Evolutionary conservation across 345 rosid genomes (phyloP), one percentile per base, ranked within the genome.

Genomic region (Orychophragmus violaceus): DNA sequence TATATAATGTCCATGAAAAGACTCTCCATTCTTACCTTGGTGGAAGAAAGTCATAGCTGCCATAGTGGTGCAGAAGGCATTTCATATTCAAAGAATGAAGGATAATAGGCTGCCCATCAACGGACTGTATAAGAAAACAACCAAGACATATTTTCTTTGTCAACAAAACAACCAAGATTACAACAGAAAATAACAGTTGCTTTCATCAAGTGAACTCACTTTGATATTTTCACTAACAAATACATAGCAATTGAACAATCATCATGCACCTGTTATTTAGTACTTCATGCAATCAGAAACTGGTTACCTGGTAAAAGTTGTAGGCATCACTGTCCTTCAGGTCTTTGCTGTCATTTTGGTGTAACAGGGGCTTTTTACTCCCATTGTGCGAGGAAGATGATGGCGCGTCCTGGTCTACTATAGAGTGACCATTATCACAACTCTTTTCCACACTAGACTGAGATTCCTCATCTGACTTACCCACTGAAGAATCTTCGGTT

Each of bases 41-140:
- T 2, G 97, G 99, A 70, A 88, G 84, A 65, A 71, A 70, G 73
- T 81, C 92, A 74, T 82, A 79, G 84, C 85, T 85, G 55, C 99
- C 97, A 74, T 87, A 90, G 75, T 90, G 88, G 66, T 86, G 90
- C 60, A 90, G 76, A 69, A 93, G 96, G 72, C 96, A 84, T 71
- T 88, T 90, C 95, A 94, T 72, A 66, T 88, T 90, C 68, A 88
- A 74, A 6, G 92, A 78, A 51, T 90, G 97, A 74, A 94, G 87
- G 80, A 94, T 85, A 72, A 90, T 73, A 72, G 83, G 87, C 81
- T 94, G 97, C 60, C 99, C 99, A 71, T 94, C 99, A 74, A 77
- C 80, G 49, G 83, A 95, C 99, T 94, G 84, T 64, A 82, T 27
- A 75, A 53, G 75, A 37, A 79, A 7, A 59, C 8, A 32, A 52